Percentiles rank a stretch among this genome's conserved stretches.
phyloP scores from a whole-genome alignment of 352 stramenopile species.

The Peronosclerospora sorghi region DNA sequence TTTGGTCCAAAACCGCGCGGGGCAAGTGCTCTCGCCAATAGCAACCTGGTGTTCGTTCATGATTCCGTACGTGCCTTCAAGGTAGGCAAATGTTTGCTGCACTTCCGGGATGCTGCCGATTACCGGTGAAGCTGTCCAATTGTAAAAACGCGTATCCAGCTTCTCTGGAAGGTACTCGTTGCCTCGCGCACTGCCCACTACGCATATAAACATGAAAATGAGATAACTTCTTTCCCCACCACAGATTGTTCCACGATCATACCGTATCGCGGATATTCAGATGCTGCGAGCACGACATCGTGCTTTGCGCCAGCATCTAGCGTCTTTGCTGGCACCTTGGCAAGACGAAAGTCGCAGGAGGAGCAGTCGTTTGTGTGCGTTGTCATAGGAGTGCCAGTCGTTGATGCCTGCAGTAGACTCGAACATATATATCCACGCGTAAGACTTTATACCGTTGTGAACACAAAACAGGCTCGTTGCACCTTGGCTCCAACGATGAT shows the following conservation, averaged over 20 bases:
- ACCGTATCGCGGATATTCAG: constrained; percentile 76
- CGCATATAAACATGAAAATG: neutral
- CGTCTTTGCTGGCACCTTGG: constrained; percentile 53
- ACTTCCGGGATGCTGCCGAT: constrained; percentile 67
- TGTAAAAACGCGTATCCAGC: constrained; percentile 55
- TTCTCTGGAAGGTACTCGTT: constrained; percentile 51
- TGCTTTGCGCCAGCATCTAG: constrained; percentile 32
- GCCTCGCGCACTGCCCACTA: constrained; percentile 52
- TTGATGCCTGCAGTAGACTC: constrained; percentile 22
- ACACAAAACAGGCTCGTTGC: neutral
- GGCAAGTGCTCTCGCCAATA: constrained; percentile 76
- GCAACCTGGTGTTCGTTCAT: constrained; percentile 77
- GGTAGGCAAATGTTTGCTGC: constrained; percentile 59
- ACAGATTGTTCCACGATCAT: neutral
- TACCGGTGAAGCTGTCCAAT: constrained; percentile 41
- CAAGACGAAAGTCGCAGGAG: constrained; percentile 74
- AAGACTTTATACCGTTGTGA: neutral
- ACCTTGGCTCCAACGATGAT: constrained; percentile 74
- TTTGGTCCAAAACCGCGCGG: constrained; percentile 50
- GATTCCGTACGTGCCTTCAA: constrained; percentile 73
- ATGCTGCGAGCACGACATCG: constrained; percentile 42
- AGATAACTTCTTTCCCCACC: neutral
- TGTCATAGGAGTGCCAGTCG: constrained; percentile 58
- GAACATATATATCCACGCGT: constrained; percentile 6
- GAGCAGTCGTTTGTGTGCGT: constrained; percentile 80